Evolutionary conservation across 805 yeast genomes (phyloP).

Genomic region (Yamadazyma takamatsuzukensis): DNA sequence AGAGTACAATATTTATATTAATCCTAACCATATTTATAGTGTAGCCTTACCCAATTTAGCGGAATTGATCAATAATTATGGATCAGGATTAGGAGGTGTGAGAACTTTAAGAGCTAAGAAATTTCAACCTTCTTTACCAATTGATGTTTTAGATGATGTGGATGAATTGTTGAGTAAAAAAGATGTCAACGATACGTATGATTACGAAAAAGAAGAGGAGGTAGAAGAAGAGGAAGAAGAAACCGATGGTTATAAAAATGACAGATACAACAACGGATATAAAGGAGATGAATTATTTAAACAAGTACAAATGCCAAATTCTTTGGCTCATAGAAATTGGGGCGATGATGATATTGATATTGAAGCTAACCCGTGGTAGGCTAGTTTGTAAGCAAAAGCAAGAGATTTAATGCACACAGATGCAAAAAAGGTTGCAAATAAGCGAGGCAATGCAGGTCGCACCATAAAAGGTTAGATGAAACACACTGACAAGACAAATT

Average conservation of each 20-base stretch:
- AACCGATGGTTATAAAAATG: slow-evolving; percentile 17
- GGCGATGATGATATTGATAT: slow-evolving; percentile 43
- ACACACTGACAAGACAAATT: no score
- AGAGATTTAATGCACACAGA: no score
- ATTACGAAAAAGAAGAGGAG: slow-evolving; percentile 18
- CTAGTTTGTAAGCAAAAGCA: background rate
- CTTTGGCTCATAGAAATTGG: slow-evolving; percentile 48
- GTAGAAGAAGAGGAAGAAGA: slow-evolving; percentile 22
- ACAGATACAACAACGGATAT: slow-evolving; percentile 11
- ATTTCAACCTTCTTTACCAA: slow-evolving; percentile 71
- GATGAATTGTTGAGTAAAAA: slow-evolving; percentile 52
- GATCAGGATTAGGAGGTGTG: slow-evolving; percentile 68
- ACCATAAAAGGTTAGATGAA: no score
- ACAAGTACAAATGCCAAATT: slow-evolving; percentile 45
- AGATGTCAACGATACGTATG: slow-evolving; percentile 30
- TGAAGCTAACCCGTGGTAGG: slow-evolving; percentile 65
- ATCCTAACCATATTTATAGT: slow-evolving; percentile 50
- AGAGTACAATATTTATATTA: slow-evolving; percentile 45
- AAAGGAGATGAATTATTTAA: slow-evolving; percentile 49
- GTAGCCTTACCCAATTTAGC: slow-evolving; percentile 67
- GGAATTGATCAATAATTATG: slow-evolving; percentile 73
- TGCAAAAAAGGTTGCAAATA: no score
- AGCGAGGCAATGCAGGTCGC: no score
- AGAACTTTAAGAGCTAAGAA: slow-evolving; percentile 49
- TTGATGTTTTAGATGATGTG: slow-evolving; percentile 63